Base-by-base conservation (phyloP, 495 filamentous ascomycete genomes). In the Annulohypoxylon bovei region DNA sequence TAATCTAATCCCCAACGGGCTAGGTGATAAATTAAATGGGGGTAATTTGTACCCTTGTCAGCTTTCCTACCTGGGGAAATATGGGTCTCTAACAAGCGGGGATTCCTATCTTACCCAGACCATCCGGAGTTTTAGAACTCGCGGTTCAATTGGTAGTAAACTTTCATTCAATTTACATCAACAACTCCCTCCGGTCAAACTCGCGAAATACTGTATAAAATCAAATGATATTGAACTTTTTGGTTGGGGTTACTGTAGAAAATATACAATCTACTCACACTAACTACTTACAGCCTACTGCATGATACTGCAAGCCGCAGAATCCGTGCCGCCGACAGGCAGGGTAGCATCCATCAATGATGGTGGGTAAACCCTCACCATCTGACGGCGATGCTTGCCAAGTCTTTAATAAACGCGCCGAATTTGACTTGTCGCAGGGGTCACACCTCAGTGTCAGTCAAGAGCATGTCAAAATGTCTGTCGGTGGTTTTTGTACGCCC, bases 401-500 rank as follows among this genome's bases (percentile, higher is more conserved):
- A 68, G 65, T 7, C 49, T 49, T 3, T 7, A 50, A 40, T 33
- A 27, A 11, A 58, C 4, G 12, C 27, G 35, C 27, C 23, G 52
- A 32, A 53, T 52, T 46, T 39, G 22, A 9, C 20, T 44, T 16
- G 54, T 42, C 30, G 33, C 47, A 23, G 55, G 33, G 8, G 37
- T 30, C 56, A 54, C 22, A 12, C 4, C 12, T 1, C 27, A 4
- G 8, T 53, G 44, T 12, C 23, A 30, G 12, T 16, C n/a, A 53
- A 28, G 49, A 47, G 23, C 6, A 2, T 28, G 4, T 30, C 25
- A 35, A 7, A 42, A 42, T 12, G 20, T 25, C 18, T 23, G 18
- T 56, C 68, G 68, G 68, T 52, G 4, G 11, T 67, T 57, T 49
- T 59, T 71, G 22, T 71, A 52, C 32, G 6, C 22, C 70, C 70